Conservation (phyloP, 352 stramenopile genomes). For the Phytophthora colocasiae region DNA sequence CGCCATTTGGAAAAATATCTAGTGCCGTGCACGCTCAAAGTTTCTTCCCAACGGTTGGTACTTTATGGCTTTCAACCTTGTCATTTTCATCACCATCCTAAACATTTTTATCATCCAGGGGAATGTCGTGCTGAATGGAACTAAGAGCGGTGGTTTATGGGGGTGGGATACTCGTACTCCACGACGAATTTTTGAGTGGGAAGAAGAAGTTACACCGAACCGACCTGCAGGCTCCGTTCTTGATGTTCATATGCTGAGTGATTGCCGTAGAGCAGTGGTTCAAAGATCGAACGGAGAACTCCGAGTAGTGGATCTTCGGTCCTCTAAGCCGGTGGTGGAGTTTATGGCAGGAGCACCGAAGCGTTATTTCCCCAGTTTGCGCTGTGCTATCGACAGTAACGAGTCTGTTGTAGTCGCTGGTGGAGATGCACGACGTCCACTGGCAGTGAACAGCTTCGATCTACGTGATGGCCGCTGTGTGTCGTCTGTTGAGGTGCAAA, state of each 20-base stretch:
- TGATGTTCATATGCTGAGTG: slow-evolving; percentile 50
- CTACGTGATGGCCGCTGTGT: slow-evolving; percentile 35
- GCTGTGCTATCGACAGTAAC: slow-evolving; percentile 39
- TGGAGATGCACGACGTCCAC: slow-evolving; percentile 23
- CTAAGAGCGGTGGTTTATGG: slow-evolving; percentile 52
- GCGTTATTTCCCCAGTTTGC: slow-evolving; percentile 43
- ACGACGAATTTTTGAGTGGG: slow-evolving; percentile 35
- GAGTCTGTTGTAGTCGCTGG: slow-evolving; percentile 52
- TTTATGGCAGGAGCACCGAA: slow-evolving; percentile 35
- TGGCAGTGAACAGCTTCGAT: slow-evolving; percentile 39
- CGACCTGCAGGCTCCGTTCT: slow-evolving; percentile 31
- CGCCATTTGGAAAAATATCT: slow-evolving; percentile 37
- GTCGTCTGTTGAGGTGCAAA: slow-evolving; percentile 27
- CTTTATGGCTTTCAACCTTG: not conserved
- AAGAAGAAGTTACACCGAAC: slow-evolving; percentile 3
- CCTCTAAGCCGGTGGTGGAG: slow-evolving; percentile 43
- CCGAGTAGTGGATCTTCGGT: slow-evolving; percentile 55
- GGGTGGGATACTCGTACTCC: slow-evolving; percentile 56
- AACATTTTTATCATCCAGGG: slow-evolving; percentile 28
- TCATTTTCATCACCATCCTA: not conserved
- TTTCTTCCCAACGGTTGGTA: slow-evolving; percentile 44
- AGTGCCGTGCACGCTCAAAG: slow-evolving; percentile 56
- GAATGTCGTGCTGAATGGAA: slow-evolving; percentile 57
- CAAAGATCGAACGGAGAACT: slow-evolving; percentile 60
- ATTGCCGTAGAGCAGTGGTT: slow-evolving; percentile 45